Evolutionary conservation across 352 stramenopile genomes (phyloP).

Genomic region (Saprolegnia parasitica): DNA sequence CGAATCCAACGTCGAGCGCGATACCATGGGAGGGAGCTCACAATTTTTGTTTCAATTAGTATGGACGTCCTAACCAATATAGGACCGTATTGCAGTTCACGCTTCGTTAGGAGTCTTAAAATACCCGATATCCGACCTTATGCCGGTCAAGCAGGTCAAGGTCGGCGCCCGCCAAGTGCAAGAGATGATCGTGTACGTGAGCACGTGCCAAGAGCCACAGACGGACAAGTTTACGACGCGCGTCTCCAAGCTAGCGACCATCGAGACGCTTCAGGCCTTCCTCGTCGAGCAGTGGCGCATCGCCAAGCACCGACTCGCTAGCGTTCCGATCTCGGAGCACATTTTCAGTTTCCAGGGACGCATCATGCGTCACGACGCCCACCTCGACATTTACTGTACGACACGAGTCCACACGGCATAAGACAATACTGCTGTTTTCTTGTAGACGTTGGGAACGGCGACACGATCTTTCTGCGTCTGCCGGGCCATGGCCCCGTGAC

Average conservation of each 20-base stretch:
- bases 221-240: conserved; percentile 51
- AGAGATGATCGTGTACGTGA: conserved; percentile 9
- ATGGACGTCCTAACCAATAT: no score
- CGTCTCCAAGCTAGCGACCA: conserved; percentile 38
- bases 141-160: neutral
- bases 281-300: conserved; percentile 58
- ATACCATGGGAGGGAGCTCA: no score
- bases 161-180: neutral
- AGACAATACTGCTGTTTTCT: neutral
- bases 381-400: conserved; percentile 58
- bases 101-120: no score
- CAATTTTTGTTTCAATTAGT: no score
- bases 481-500: conserved; percentile 55
- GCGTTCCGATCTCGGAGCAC: conserved; percentile 44
- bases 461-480: conserved; percentile 71
- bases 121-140: neutral
- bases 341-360: conserved; percentile 72
- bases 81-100: no score
- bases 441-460: conserved; percentile 57
- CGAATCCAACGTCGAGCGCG: no score
- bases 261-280: conserved; percentile 53
- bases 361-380: conserved; percentile 54
- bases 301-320: conserved; percentile 47
- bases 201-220: neutral
- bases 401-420: neutral